A percentile compares a stretch with the other conserved stretches of the same genome.
Conservation (phyloP, 2,329 filamentous ascomycete genomes). For the Celoporthe dispersa region DNA sequence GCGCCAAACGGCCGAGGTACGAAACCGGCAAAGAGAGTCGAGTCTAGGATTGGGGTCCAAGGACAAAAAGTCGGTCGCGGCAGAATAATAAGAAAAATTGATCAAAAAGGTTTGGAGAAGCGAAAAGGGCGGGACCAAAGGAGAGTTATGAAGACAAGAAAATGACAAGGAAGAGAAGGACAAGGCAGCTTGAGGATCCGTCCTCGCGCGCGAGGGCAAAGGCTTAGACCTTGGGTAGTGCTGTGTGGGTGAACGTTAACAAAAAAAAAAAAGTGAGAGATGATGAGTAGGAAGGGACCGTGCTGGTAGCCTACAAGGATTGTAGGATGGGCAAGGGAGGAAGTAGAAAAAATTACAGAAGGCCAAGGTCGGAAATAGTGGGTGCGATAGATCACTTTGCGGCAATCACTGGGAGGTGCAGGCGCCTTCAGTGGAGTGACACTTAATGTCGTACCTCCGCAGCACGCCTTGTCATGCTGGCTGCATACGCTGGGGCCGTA, state of each 20-base stretch:
- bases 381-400: neutral
- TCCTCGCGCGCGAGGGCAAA: slow-evolving; percentile 23
- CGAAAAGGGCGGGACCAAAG: slow-evolving; percentile 20
- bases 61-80: slow-evolving; percentile 4
- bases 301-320: neutral
- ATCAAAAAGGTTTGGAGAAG: slow-evolving; percentile 14
- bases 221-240: slow-evolving; percentile 27
- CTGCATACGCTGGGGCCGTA: neutral
- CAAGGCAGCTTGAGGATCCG: slow-evolving; percentile 23
- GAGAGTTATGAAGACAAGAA: slow-evolving; percentile 21
- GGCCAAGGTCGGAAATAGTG: slow-evolving; percentile 10
- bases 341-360: neutral
- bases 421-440: neutral
- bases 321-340: slow-evolving; percentile 4
- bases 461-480: neutral
- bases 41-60: slow-evolving; percentile 5
- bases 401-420: neutral
- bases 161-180: slow-evolving; percentile 19
- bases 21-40: slow-evolving; percentile 10
- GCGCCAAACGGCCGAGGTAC: slow-evolving; percentile 20
- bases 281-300: neutral
- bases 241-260: neutral
- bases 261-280: neutral
- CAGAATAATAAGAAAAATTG: slow-evolving; percentile 5
- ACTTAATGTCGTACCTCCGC: neutral